These are phyloP conservation scores for Dictyostelium citrinum DNA, from an alignment of 78 protist species.

Conservation along the genomic window DNA sequence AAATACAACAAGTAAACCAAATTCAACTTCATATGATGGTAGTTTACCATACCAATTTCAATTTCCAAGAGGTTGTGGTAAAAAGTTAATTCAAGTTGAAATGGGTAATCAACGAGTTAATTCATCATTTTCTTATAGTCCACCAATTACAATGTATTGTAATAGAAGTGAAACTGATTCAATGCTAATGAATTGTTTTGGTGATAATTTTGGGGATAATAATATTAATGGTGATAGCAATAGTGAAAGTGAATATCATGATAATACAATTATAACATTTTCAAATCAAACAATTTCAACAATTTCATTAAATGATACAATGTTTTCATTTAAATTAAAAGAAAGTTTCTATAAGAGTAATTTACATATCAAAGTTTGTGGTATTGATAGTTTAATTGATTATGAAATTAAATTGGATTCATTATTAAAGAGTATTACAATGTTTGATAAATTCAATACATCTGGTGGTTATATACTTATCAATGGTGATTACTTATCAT, in stretches of 20 bases:
- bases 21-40: background rate
- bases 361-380: background rate
- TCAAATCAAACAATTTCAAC: background rate
- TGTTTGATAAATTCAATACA: background rate
- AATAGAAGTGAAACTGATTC: background rate
- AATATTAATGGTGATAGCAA: background rate
- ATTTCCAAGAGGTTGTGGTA: background rate
- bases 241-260: background rate
- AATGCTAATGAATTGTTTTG: background rate
- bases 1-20: background rate
- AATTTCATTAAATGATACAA: background rate
- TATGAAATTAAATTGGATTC: background rate
- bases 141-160: background rate
- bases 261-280: background rate
- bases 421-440: background rate
- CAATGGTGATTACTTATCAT: background rate
- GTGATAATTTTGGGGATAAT: background rate
- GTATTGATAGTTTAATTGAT: background rate
- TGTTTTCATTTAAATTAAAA: background rate
- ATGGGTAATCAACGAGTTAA: background rate
- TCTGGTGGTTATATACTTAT: background rate
- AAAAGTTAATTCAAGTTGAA: background rate
- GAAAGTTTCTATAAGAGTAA: background rate
- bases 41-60: background rate
- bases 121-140: background rate